Conservation (phyloP, 2,329 filamentous ascomycete genomes). For the Penicillium aurantiogriseum region DNA sequence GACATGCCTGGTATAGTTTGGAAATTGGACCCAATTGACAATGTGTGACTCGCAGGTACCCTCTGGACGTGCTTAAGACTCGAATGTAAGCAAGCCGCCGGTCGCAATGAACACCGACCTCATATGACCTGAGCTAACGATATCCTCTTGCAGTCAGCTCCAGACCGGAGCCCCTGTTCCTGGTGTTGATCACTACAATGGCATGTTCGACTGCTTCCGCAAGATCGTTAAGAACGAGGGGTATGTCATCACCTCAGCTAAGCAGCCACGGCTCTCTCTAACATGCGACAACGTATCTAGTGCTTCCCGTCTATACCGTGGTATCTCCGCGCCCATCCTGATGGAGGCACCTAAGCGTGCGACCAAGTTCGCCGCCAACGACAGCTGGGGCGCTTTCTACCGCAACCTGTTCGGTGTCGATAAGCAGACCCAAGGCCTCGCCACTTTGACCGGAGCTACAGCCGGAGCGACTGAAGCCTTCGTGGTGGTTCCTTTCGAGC, state of each 20-base stretch:
- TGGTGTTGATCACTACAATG: slow-evolving; percentile 84
- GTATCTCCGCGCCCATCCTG: slow-evolving; percentile 90
- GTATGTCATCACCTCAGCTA: slow-evolving; percentile 50
- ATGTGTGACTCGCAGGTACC: slow-evolving; percentile 67
- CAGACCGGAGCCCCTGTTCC: slow-evolving; percentile 68
- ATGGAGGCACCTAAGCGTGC: slow-evolving; percentile 98
- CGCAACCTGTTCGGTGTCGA: slow-evolving; percentile 77
- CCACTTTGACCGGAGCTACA: slow-evolving; percentile 87
- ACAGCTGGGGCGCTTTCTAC: slow-evolving; percentile 96
- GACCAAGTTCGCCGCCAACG: slow-evolving; percentile 98
- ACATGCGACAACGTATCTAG: slow-evolving; percentile 44
- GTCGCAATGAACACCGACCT: slow-evolving; percentile 13
- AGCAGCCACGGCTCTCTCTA: background rate
- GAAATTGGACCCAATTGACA: slow-evolving; percentile 9
- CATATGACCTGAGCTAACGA: slow-evolving; percentile 5
- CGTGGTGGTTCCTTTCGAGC: slow-evolving; percentile 96
- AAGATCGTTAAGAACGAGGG: slow-evolving; percentile 97
- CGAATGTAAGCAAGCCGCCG: slow-evolving; percentile 66
- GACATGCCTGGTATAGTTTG: background rate
- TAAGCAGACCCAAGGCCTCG: slow-evolving; percentile 89
- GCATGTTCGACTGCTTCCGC: slow-evolving; percentile 96
- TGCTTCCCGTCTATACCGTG: slow-evolving; percentile 87
- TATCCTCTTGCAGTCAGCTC: slow-evolving; percentile 63
- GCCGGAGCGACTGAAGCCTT: slow-evolving; percentile 95
- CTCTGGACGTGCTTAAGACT: slow-evolving; percentile 97